Percentiles rank a stretch among this genome's conserved stretches.
phyloP scores from a whole-genome alignment of 2,329 filamentous ascomycete species.

The Fusarium poae region DNA sequence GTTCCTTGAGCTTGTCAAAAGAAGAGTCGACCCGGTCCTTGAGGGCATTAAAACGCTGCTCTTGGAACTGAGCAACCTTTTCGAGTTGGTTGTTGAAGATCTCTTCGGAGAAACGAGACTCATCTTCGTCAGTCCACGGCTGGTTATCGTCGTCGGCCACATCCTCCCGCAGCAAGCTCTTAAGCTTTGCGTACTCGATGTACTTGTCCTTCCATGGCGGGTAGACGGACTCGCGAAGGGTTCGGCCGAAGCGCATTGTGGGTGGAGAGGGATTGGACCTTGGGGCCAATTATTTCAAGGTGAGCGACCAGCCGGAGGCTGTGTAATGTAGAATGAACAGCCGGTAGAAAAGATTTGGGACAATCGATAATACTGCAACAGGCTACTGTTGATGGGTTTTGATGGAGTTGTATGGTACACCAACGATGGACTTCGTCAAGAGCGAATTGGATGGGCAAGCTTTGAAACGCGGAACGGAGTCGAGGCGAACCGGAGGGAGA shows the following conservation, averaged over 20 bases:
- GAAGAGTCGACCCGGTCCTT: slow-evolving; percentile 66
- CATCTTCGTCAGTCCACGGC: slow-evolving; percentile 93
- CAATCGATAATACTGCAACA: not conserved
- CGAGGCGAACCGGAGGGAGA: slow-evolving; percentile 1
- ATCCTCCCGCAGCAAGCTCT: slow-evolving; percentile 87
- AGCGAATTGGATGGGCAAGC: slow-evolving; percentile 10
- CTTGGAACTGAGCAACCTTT: slow-evolving; percentile 92
- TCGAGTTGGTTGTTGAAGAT: slow-evolving; percentile 94
- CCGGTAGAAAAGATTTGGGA: slow-evolving; percentile 1
- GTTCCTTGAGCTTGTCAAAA: slow-evolving; percentile 81
- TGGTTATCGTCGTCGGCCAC: slow-evolving; percentile 68
- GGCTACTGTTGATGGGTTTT: slow-evolving; percentile 13
- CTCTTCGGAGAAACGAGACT: slow-evolving; percentile 94
- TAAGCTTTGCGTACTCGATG: slow-evolving; percentile 95
- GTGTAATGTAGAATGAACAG: not conserved
- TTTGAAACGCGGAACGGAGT: slow-evolving; percentile 15
- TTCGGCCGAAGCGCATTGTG: slow-evolving; percentile 92
- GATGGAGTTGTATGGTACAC: slow-evolving; percentile 36
- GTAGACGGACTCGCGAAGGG: slow-evolving; percentile 83
- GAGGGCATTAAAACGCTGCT: slow-evolving; percentile 74
- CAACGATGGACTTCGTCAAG: slow-evolving; percentile 31
- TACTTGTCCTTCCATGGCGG: slow-evolving; percentile 92
- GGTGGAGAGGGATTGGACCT: slow-evolving; percentile 9
- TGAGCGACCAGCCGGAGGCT: slow-evolving; percentile 8
- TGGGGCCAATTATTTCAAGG: slow-evolving; percentile 23